phyloP scores from a whole-genome alignment of 306 rosid genomes.

The Psophocarpus tetragonolobus region DNA sequence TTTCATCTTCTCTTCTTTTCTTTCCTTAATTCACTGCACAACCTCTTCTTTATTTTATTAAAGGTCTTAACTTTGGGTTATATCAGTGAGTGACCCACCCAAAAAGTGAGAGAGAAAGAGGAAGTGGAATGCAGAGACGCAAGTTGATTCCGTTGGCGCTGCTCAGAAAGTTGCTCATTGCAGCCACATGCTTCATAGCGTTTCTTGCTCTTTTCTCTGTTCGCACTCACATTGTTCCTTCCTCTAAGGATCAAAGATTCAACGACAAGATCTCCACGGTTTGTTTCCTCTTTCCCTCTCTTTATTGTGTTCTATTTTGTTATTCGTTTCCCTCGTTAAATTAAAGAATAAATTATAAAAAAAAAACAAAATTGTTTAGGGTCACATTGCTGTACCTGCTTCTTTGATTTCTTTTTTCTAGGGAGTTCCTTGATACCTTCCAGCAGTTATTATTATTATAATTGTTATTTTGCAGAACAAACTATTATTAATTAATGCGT shows the following conservation, averaged over 20 bases:
- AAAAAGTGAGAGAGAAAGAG: not conserved
- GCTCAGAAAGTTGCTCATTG: constrained; percentile 69
- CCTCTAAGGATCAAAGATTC: constrained; percentile 64
- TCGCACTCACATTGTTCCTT: constrained; percentile 68
- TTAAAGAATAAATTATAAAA: no score
- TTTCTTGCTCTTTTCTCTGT: constrained; percentile 64
- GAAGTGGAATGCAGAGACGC: constrained; percentile 66
- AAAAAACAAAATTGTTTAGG: constrained; percentile 31
- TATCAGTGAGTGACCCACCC: not conserved
- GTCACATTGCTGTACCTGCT: not conserved
- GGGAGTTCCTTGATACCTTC: constrained; percentile 12
- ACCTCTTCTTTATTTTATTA: not conserved
- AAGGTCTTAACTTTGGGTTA: not conserved
- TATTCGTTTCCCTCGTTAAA: not conserved
- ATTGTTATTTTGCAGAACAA: not conserved
- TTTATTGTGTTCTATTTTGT: not conserved
- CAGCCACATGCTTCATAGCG: constrained; percentile 69
- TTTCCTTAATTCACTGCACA: not conserved
- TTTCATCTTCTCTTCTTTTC: not conserved
- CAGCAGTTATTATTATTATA: not conserved
- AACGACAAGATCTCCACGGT: constrained; percentile 83
- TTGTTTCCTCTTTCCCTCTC: not conserved
- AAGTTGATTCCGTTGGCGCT: constrained; percentile 49
- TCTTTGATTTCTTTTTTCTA: not conserved
- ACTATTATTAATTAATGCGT: not conserved